phyloP scores from a whole-genome alignment of 2,329 filamentous ascomycete species.

The Fusarium torreyae region DNA sequence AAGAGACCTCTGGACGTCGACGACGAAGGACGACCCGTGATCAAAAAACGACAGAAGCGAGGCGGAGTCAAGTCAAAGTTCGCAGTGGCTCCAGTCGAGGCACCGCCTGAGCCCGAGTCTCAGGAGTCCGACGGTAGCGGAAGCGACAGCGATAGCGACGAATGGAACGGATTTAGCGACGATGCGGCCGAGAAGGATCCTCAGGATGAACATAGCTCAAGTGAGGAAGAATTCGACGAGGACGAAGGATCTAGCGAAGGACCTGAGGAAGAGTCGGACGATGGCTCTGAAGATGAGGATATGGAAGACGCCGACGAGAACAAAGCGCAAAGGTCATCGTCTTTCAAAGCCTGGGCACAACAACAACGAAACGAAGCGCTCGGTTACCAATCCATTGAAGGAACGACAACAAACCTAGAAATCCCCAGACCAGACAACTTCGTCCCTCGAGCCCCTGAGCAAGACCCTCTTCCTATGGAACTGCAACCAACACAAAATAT shows the following conservation, averaged over 20 bases:
- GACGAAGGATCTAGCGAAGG: slow-evolving; percentile 46
- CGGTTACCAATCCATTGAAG: slow-evolving; percentile 70
- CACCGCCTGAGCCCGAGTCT: slow-evolving; percentile 52
- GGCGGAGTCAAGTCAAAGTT: slow-evolving; percentile 72
- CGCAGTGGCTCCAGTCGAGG: slow-evolving; percentile 61
- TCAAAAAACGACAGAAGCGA: slow-evolving; percentile 85
- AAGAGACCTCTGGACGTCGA: slow-evolving; percentile 89
- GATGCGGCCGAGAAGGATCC: slow-evolving; percentile 55
- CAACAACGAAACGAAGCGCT: slow-evolving; percentile 88
- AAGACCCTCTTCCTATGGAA: slow-evolving; percentile 79
- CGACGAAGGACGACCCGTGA: slow-evolving; percentile 82
- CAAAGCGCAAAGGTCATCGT: slow-evolving; percentile 63
- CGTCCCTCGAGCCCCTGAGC: slow-evolving; percentile 75
- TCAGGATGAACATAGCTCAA: slow-evolving; percentile 46
- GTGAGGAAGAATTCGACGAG: slow-evolving; percentile 49
- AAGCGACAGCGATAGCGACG: slow-evolving; percentile 58
- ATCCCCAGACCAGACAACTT: slow-evolving; percentile 75
- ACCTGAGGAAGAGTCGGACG: slow-evolving; percentile 53
- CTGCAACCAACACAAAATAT: slow-evolving; percentile 72
- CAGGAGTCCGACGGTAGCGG: slow-evolving; percentile 46
- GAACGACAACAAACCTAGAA: slow-evolving; percentile 60
- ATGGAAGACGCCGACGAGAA: slow-evolving; percentile 52
- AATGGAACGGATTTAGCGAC: slow-evolving; percentile 75
- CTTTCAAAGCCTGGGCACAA: slow-evolving; percentile 95
- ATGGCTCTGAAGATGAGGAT: slow-evolving; percentile 51